Percentiles rank a stretch among this genome's conserved stretches.
Evolutionary conservation across 2,329 filamentous ascomycete species (phyloP).

Genomic region (Rhexocercosporidium sp.): DNA sequence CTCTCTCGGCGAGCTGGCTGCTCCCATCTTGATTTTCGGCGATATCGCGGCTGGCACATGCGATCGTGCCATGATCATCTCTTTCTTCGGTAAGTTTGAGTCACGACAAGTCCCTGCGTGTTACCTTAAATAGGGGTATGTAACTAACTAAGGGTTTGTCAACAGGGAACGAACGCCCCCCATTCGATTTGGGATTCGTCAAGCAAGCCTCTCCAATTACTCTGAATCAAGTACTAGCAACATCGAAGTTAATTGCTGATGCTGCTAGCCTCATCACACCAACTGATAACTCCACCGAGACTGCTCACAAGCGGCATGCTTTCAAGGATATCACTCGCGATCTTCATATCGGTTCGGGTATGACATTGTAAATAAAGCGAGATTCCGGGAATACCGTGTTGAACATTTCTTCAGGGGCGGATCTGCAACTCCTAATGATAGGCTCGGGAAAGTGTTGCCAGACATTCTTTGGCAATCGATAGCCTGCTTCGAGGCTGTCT

Average conservation of each 20-base stretch:
- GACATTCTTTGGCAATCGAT: conserved; percentile 35
- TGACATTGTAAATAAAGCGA: not conserved
- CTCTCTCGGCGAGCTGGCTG: conserved; percentile 55
- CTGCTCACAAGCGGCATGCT: conserved; percentile 1
- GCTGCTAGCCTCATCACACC: conserved; percentile 22
- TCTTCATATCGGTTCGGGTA: conserved; percentile 6
- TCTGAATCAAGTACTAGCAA: conserved; percentile 14
- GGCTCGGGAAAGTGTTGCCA: not conserved
- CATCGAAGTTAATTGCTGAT: conserved; percentile 17
- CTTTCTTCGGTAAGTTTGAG: conserved; percentile 49
- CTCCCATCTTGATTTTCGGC: conserved; percentile 56
- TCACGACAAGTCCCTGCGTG: too few species aligned
- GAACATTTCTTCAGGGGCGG: too few species aligned
- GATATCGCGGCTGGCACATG: conserved; percentile 48
- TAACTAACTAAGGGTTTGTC: not conserved
- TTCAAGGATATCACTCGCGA: conserved; percentile 1
- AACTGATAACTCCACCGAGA: not conserved
- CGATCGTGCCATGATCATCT: conserved; percentile 48
- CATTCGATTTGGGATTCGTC: conserved; percentile 48
- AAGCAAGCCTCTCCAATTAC: conserved; percentile 24
- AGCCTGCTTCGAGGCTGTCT: too few species aligned
- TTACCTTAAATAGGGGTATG: too few species aligned
- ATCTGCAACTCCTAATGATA: too few species aligned
- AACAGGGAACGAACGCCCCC: conserved; percentile 50
- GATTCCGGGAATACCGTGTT: too few species aligned